A percentile compares a stretch with the other conserved stretches of the same genome.
Evolutionary conservation across 73 alveolate genomes (phyloP).

Genomic region (Tetrahymena elliotti): DNA sequence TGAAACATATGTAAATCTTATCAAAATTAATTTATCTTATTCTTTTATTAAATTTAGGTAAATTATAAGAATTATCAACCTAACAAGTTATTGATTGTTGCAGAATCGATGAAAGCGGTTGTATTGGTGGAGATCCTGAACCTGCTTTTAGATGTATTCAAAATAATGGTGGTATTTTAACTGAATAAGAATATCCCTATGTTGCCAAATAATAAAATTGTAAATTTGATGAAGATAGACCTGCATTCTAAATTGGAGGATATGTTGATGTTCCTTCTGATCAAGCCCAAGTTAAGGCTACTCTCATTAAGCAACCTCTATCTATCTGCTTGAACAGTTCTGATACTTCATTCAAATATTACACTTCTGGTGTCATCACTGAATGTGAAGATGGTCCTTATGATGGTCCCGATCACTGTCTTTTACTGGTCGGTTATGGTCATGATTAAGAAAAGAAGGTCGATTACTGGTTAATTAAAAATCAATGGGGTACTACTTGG

Average conservation of each 20-base stretch:
- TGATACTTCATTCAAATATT: not conserved
- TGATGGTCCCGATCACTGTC: not conserved
- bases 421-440: not conserved
- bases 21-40: not conserved
- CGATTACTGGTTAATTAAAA: not conserved
- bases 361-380: not conserved
- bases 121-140: not conserved
- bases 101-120: not conserved
- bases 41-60: not conserved
- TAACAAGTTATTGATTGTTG: not conserved
- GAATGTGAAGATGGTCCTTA: not conserved
- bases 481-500: not conserved
- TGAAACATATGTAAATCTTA: no score
- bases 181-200: not conserved
- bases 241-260: not conserved
- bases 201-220: not conserved
- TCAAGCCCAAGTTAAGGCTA: not conserved
- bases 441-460: not conserved
- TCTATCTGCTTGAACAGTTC: not conserved
- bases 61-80: not conserved
- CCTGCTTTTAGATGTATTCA: not conserved
- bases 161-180: not conserved
- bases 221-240: not conserved
- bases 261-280: not conserved
- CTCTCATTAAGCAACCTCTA: not conserved